These are phyloP conservation scores for Actinomortierella wolfii DNA, from an alignment of 371 early-diverging fungal species.

Conservation along the genomic window DNA sequence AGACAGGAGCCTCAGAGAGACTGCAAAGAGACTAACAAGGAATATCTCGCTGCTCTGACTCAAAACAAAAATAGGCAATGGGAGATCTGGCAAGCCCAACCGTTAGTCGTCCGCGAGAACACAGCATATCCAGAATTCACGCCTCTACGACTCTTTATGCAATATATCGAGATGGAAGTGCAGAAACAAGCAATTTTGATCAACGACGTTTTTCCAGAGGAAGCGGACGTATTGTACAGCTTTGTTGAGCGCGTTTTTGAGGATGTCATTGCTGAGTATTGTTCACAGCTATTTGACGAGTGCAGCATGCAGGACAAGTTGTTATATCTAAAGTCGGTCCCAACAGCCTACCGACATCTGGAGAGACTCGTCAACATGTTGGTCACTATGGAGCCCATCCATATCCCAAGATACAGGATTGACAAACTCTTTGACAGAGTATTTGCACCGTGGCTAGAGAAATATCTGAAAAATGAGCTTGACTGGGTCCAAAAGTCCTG, in stretches of 20 bases:
- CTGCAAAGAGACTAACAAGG: no score
- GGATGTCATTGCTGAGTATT: conserved; percentile 60
- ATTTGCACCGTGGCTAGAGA: conserved; percentile 40
- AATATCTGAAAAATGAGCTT: conserved; percentile 32
- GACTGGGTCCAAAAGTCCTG: conserved; percentile 46
- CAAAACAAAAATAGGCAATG: conserved; percentile 34
- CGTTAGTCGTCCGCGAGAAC: conserved; percentile 29
- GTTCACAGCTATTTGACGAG: conserved; percentile 37
- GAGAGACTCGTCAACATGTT: conserved; percentile 22
- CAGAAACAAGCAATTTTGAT: conserved; percentile 68
- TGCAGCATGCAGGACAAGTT: conserved; percentile 45
- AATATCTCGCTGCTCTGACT: no score
- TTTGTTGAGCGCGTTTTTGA: conserved; percentile 70
- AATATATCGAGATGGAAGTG: conserved; percentile 54
- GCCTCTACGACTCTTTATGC: conserved; percentile 48
- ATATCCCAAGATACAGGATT: conserved; percentile 26
- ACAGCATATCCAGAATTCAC: conserved; percentile 32
- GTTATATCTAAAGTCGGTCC: conserved; percentile 34
- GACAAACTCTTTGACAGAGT: conserved; percentile 35
- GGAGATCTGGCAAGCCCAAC: conserved; percentile 28
- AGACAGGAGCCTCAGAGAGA: no score
- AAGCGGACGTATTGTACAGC: conserved; percentile 60
- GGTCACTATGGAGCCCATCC: conserved; percentile 35
- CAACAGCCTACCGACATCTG: conserved; percentile 36
- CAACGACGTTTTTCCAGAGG: conserved; percentile 69